These are phyloP conservation scores for Coleophoma crateriformis DNA, from an alignment of 2,329 filamentous ascomycete species.

Conservation along the genomic window DNA sequence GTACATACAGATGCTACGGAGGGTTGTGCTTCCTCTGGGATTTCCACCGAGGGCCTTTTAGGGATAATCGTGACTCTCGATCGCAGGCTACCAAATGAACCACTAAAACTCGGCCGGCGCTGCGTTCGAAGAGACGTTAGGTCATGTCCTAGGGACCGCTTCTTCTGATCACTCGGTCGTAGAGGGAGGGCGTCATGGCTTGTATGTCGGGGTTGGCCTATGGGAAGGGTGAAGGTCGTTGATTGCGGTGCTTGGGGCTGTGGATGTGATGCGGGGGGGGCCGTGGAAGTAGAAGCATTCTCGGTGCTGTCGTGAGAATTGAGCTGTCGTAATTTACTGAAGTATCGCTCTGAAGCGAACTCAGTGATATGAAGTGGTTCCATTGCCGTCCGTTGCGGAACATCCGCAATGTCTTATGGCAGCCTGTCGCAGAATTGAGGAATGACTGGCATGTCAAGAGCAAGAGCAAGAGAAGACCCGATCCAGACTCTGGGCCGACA, in stretches of 20 bases:
- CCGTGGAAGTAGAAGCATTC: slow-evolving; percentile 27
- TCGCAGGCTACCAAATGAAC: slow-evolving; percentile 24
- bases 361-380: slow-evolving; percentile 60
- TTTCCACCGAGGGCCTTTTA: slow-evolving; percentile 21
- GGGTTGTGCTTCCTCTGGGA: slow-evolving; percentile 15
- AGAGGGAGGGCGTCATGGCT: slow-evolving; percentile 14
- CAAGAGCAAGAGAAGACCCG: slow-evolving; percentile 4
- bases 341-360: slow-evolving; percentile 61
- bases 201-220: slow-evolving; percentile 20
- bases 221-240: slow-evolving; percentile 22
- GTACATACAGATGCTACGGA: too few relatives aligned
- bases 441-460: slow-evolving; percentile 20
- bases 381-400: slow-evolving; percentile 34
- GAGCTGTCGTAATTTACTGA: slow-evolving; percentile 53
- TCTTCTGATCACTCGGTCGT: slow-evolving; percentile 24
- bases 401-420: slow-evolving; percentile 19
- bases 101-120: slow-evolving; percentile 24
- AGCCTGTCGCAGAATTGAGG: slow-evolving; percentile 20
- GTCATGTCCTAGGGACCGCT: slow-evolving; percentile 26
- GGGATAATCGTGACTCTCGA: slow-evolving; percentile 23
- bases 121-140: slow-evolving; percentile 21
- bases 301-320: slow-evolving; percentile 34
- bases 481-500: slow-evolving; percentile 9
- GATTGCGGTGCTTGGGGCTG: slow-evolving; percentile 5
- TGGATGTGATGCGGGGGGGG: slow-evolving; percentile 2